Conservation (phyloP, 495 filamentous ascomycete genomes). For the Podospora anserina region DNA sequence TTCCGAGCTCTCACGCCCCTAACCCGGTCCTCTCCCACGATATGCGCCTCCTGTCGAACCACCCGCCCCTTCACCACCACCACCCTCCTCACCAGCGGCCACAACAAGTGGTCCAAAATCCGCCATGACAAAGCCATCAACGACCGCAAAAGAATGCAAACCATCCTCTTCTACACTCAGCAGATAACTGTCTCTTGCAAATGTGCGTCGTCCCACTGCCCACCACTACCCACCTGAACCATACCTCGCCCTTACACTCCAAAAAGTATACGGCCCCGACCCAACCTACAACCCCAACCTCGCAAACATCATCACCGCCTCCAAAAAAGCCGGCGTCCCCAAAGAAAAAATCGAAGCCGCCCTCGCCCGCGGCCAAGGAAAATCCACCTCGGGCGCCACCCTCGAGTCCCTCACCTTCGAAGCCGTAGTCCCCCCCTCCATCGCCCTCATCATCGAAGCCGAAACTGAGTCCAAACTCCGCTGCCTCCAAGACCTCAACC, state of each 20-base stretch:
- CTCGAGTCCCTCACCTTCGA: constrained; percentile 78
- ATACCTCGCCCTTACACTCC: constrained; percentile 18
- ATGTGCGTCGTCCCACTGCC: constrained; percentile 37
- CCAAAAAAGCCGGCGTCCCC: constrained; percentile 83
- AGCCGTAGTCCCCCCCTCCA: constrained; percentile 70
- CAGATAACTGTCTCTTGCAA: constrained; percentile 53
- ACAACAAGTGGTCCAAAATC: constrained; percentile 93
- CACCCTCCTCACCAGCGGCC: constrained; percentile 57
- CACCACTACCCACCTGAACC: background rate
- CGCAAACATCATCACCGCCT: constrained; percentile 63
- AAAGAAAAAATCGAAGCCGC: constrained; percentile 80
- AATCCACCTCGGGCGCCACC: constrained; percentile 63
- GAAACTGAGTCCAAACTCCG: constrained; percentile 78
- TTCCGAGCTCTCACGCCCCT: constrained; percentile 15
- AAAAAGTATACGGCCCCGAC: constrained; percentile 62
- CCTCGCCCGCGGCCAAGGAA: constrained; percentile 82
- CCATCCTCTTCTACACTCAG: constrained; percentile 45
- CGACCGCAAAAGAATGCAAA: constrained; percentile 58
- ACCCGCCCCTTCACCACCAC: constrained; percentile 53
- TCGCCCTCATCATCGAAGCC: constrained; percentile 72
- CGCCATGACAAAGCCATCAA: constrained; percentile 86
- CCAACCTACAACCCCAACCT: constrained; percentile 70
- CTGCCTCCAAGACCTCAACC: constrained; percentile 66
- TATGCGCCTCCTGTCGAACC: constrained; percentile 42
- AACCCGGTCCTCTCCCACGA: constrained; percentile 10